Evolutionary conservation across 2,329 filamentous ascomycete genomes (phyloP), one percentile per base, ranked within the genome.

Genomic region (Coleophoma eucalyptorum): DNA sequence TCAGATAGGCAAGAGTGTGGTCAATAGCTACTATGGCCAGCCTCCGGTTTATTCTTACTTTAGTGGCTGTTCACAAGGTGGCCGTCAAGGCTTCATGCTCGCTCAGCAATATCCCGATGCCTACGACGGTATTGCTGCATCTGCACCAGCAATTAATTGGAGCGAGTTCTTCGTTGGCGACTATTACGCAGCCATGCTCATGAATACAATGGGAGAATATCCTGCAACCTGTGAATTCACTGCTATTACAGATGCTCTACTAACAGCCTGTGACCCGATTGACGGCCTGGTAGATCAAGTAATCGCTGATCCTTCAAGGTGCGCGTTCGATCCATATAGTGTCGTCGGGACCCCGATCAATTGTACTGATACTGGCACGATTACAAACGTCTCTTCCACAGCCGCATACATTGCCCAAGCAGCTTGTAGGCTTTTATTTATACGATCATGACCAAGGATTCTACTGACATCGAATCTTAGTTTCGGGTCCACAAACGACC

Each of bases 71-170:
- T 69, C 67, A 19, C 64, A 62, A 18, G 69, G 68, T 35, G 69
- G 69, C 7, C 50, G 69, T 15, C 68, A 71, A 49, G 69, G 68
- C 3, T 49, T 69, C 15, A 67, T 66, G 61, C 34, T 63, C 10
- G 68, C 69, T 6, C 69, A 73, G 49, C 51, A 64, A 11, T 72
- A 66, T 51, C 69, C 69, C 6, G 47, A 60, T 2, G 57, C 61
- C 3, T 73, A 67, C 49, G 65, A 74, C 52, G 69, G 71, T 18
- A 72, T 74, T 46, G 50, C 68, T 6, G 67, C 70, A 6, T 51
- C 54, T 5, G 65, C 69, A 1, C 70, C 72, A 12, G 70, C 70
- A 2, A 64, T 72, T 43, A 67, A 72, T 47, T 60, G 50, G 54
- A 40, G 37, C 43, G 38, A 46, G 16, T 47, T 58, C 11, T 33